phyloP scores from a whole-genome alignment of 805 yeast genomes.

The Wickerhamomyces rabaulensis region DNA sequence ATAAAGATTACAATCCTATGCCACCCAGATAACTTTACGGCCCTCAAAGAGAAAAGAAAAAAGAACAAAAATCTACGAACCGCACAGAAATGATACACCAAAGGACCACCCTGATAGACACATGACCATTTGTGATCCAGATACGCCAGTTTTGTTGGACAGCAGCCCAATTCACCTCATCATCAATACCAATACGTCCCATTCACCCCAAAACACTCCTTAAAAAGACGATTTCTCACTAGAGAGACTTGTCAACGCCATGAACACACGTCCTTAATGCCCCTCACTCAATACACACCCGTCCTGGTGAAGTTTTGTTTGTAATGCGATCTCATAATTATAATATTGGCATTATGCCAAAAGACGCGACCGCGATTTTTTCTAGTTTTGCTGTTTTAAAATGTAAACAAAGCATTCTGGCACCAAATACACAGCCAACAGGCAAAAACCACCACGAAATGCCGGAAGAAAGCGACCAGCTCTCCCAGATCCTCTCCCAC shows the following conservation, averaged over 20 bases:
- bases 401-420: conserved; percentile 2
- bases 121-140: not conserved
- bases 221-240: not conserved
- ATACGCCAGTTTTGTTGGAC: not conserved
- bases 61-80: not conserved
- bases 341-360: too few species aligned
- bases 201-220: not conserved
- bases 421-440: not conserved
- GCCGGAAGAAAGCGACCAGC: conserved; percentile 11
- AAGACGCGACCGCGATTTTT: not conserved
- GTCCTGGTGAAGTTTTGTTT: not conserved
- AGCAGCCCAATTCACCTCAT: not conserved
- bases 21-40: not conserved
- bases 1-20: too few species aligned
- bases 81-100: not conserved
- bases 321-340: too few species aligned
- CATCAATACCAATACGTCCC: not conserved
- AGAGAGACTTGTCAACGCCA: not conserved
- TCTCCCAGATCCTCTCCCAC: conserved; percentile 15
- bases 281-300: not conserved
- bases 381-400: not conserved
- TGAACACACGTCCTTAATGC: not conserved
- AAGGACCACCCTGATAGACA: not conserved
- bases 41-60: not conserved
- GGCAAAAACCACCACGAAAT: not conserved